These are phyloP conservation scores for Jatropha multifida DNA, from an alignment of 441 rosid genomes.

Conservation along the genomic window DNA sequence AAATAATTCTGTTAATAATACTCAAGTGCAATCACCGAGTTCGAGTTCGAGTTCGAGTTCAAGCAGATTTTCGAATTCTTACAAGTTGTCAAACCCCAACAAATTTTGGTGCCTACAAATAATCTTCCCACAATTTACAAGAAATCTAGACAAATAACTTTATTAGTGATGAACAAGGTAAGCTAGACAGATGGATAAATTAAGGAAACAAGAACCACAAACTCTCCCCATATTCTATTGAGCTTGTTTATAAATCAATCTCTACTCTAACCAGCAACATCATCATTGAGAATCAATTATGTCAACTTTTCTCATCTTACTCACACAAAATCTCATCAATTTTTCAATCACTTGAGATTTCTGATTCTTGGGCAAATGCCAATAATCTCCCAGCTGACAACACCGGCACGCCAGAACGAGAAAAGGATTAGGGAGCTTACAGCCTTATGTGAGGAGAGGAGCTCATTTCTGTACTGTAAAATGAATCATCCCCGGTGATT, in stretches of 20 bases:
- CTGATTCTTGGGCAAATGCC: not conserved
- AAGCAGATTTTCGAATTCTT: too few relatives aligned
- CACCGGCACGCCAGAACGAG: not conserved
- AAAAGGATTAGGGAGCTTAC: constrained; percentile 13
- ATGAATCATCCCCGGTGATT: constrained; percentile 67
- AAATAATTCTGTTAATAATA: too few relatives aligned
- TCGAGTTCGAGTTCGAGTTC: too few relatives aligned
- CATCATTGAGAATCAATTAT: not conserved
- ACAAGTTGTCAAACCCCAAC: too few relatives aligned
- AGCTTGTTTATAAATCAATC: constrained; percentile 8
- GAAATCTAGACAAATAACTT: not conserved
- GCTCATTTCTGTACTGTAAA: constrained; percentile 53
- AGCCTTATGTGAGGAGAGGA: constrained; percentile 41
- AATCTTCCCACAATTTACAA: not conserved
- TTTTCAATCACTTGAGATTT: too few relatives aligned
- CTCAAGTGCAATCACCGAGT: too few relatives aligned
- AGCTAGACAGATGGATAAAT: constrained; percentile 1
- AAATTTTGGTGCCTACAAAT: too few relatives aligned
- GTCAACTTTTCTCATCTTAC: not conserved
- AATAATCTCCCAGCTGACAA: not conserved
- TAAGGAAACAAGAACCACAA: too few relatives aligned
- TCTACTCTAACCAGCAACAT: not conserved
- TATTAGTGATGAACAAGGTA: not conserved
- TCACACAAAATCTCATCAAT: not conserved
- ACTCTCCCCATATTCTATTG: not conserved